Evolutionary conservation across 352 stramenopile species (phyloP).

Genomic region (Phytophthora idaei): DNA sequence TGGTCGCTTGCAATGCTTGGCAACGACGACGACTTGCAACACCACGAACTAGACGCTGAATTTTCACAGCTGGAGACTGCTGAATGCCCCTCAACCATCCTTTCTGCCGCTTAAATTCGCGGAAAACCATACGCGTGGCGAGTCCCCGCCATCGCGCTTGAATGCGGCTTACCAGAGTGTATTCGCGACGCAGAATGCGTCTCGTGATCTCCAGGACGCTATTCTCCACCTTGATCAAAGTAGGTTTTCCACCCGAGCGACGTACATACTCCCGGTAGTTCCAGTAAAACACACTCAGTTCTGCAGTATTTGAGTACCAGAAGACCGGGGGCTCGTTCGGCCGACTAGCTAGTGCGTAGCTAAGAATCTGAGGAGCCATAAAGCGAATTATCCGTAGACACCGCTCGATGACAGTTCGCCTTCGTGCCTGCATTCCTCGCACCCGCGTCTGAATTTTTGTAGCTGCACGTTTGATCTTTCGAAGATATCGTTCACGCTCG

Average conservation of each 20-base stretch:
- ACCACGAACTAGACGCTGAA: conserved; percentile 68
- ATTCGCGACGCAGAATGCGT: conserved; percentile 68
- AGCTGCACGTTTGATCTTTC: conserved; percentile 54
- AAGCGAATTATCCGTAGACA: conserved; percentile 65
- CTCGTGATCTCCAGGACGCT: conserved; percentile 76
- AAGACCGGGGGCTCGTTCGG: conserved; percentile 63
- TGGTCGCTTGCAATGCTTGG: conserved; percentile 44
- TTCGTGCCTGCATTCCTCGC: conserved; percentile 63
- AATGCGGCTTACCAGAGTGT: conserved; percentile 72
- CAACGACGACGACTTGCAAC: conserved; percentile 45
- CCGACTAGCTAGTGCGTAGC: conserved; percentile 37
- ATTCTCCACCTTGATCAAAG: conserved; percentile 73
- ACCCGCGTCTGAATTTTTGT: conserved; percentile 66
- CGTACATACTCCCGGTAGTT: conserved; percentile 84
- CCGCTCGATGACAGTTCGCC: conserved; percentile 63
- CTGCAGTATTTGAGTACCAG: conserved; percentile 73
- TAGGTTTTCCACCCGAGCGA: conserved; percentile 54
- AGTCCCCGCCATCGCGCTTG: conserved; percentile 68
- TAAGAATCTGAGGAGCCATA: conserved; percentile 61
- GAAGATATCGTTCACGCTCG: conserved; percentile 54
- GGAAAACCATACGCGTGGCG: conserved; percentile 64
- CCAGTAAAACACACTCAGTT: conserved; percentile 69
- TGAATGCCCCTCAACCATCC: conserved; percentile 63
- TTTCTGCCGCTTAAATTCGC: conserved; percentile 68
- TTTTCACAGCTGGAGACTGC: conserved; percentile 72